phyloP scores from a whole-genome alignment of 371 early-diverging fungal genomes.

The Apophysomyces sp. region DNA sequence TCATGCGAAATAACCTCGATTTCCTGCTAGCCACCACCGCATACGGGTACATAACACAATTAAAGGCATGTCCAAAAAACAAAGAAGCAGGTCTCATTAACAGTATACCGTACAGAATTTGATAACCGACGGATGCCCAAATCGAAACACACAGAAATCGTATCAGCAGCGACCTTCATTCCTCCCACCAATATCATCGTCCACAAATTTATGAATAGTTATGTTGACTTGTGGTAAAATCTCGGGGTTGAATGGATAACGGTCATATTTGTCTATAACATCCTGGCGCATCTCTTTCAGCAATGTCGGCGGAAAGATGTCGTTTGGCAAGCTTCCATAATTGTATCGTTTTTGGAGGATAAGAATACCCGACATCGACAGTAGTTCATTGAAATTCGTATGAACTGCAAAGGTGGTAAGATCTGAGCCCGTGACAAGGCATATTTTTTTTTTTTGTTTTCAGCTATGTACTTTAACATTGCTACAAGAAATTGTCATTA shows the following conservation, averaged over 20 bases:
- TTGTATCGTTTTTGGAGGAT: slow-evolving; percentile 13
- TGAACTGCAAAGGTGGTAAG: slow-evolving; percentile 13
- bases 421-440: too few relatives aligned
- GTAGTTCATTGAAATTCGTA: slow-evolving; percentile 14
- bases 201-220: slow-evolving; percentile 1
- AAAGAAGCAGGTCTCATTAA: too few relatives aligned
- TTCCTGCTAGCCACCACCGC: too few relatives aligned
- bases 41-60: too few relatives aligned
- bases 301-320: slow-evolving; percentile 7
- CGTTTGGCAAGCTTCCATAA: slow-evolving; percentile 6
- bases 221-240: slow-evolving; percentile 6
- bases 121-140: too few relatives aligned
- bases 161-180: neutral
- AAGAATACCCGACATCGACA: slow-evolving; percentile 14
- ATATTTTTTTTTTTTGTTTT: too few relatives aligned
- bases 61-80: too few relatives aligned
- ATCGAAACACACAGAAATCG: too few relatives aligned
- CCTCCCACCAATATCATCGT: slow-evolving; percentile 5
- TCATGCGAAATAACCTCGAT: too few relatives aligned
- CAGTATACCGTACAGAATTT: too few relatives aligned
- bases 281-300: slow-evolving; percentile 1
- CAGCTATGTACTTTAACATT: too few relatives aligned
- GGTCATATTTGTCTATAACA: slow-evolving; percentile 7
- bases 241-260: slow-evolving; percentile 4
- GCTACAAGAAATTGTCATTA: too few relatives aligned